Evolutionary conservation across 2,329 filamentous ascomycete species (phyloP), one percentile per base, ranked within the genome.

Genomic region (Cladosporium halotolerans): DNA sequence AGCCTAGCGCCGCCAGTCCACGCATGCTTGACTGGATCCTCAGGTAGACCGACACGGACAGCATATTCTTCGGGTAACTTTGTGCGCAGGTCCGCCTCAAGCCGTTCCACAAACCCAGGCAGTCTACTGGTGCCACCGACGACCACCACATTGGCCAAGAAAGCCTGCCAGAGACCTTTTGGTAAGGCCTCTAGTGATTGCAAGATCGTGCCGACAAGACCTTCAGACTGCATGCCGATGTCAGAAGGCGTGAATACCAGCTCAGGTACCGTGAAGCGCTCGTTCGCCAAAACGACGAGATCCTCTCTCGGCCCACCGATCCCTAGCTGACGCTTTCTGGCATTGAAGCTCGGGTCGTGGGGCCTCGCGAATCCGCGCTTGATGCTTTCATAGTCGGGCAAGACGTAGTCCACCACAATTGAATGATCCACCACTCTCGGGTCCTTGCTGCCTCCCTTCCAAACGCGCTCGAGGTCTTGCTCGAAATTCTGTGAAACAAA

Each of bases 261-360:
- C 68, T 99, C 93, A 0, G 93, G 92, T 0, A 96, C 86, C 2
- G 83, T 77, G 66, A 99, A 99, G 43, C 92, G 82, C 72, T 99
- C 93, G 69, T 96, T 97, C 4, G 89, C 85, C 9, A 99, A 76
- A 0, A 90, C 89, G 58, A 99, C 73, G 11, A 91, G 77, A 67
- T 97, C 91, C 67, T 97, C 92, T 19, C 70, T 67, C 0, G 77
- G 64, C 49, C 73, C 67, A 64, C 73, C 71, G 13, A 79, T 70
- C 9, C 74, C 72, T 5, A 78, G 63, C 31, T 73, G 69, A 58
- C 76, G 75, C 65, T 76, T 73, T 59, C 69, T 68, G 19, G 81
- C 79, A 40, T 84, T 79, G 31, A 78, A 73, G 0, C 79, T 72
- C 1, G 88, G 81, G 63, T 96, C 89, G 63, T 92, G 89, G 3